Evolutionary conservation across 2,329 filamentous ascomycete species (phyloP), one percentile per base, ranked within the genome.

Genomic region (Verticillium isaacii): DNA sequence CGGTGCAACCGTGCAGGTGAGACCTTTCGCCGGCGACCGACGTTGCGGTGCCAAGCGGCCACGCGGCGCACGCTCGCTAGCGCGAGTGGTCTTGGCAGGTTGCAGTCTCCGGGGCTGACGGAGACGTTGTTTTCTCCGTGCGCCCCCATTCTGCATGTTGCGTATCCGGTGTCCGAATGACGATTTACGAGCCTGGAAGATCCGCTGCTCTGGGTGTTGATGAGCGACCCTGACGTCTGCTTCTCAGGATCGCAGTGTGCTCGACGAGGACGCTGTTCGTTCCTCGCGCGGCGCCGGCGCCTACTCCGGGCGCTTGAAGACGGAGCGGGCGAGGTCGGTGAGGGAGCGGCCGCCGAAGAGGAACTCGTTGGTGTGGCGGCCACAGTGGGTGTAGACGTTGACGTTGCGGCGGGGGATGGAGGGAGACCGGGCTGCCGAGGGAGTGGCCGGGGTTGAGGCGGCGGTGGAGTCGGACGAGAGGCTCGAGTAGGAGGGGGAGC

Each of bases 371-470:
- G 80, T 80, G 70, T 85, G 82, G 15, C 83, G 76, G 15, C 83
- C 83, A 64, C 83, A 85, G 62, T 82, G 81, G 39, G 82, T 84
- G 71, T 84, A 78, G 52, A 80, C 77, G 64, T 85, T 85, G 66
- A 79, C 50, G 58, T 59, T 59, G 58, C 58, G 58, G 41, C 45
- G 58, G 29, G 58, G 58, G 58, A 59, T 55, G 45, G 39, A 34
- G 17, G 58, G 32, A 17, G 58, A 11, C 37, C 19, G 32, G 57
- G 17, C 9, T 11, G 36, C 56, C 17, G 54, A 9, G 9, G 57
- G 32, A 37, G 36, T 39, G 15, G 45, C 36, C 23, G 58, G 50
- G 25, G 32, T 65, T 32, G 69, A 66, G 8, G 67, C 61, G 3
- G 64, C 56, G 19, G 70, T 68, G 23, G 66, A 66, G 39, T 66